Evolutionary conservation across 176 grass and related monocot genomes (phyloP), one percentile per base, ranked within the genome.

Genomic region (Canna indica): DNA sequence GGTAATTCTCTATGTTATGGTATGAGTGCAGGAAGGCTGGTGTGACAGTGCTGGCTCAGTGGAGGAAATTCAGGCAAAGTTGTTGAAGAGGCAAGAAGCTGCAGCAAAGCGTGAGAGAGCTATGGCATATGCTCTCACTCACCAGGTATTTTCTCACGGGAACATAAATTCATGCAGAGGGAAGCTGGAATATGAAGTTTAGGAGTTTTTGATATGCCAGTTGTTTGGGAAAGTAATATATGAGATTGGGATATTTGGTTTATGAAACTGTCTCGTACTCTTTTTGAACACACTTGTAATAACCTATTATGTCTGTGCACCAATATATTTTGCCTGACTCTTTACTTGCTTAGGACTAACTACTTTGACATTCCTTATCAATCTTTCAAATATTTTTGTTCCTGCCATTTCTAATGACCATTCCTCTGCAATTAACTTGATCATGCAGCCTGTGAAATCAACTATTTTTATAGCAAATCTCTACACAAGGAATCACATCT

Each of bases 71-170:
- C 89, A 97, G 79, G 60, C 73, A 36, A 97, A 97, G 76, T 69
- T 97, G 70, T 62, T 97, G 28, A 97, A 97, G 82, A 90, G 94
- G 56, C 86, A 97, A 84, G 82, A 97, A 84, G 94, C 94, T 70
- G 94, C 88, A 75, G 94, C 80, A n/a, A 97, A 90, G 46, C 83
- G 89, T 47, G 94, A 97, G 65, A 71, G 94, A 80, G 94, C 94
- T 45, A 97, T 97, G 83, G 86, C 89, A 29, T 97, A 97, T 78
- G 94, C 94, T 83, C 83, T 97, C 78, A 85, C 86, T 78, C 94
- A 93, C 59, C 89, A 97, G 86, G 94, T 97, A 90, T 73, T 12
- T 79, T 67, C 77, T 28, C 5, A 29, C 39, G 53, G 10, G 18
- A 17, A 73, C 34, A 68, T 36, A 35, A 52, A 26, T 7, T 48